Percentiles rank a stretch among this genome's conserved stretches.
phyloP scores from a whole-genome alignment of 2,329 filamentous ascomycete genomes.

The Talaromyces pinophilus region DNA sequence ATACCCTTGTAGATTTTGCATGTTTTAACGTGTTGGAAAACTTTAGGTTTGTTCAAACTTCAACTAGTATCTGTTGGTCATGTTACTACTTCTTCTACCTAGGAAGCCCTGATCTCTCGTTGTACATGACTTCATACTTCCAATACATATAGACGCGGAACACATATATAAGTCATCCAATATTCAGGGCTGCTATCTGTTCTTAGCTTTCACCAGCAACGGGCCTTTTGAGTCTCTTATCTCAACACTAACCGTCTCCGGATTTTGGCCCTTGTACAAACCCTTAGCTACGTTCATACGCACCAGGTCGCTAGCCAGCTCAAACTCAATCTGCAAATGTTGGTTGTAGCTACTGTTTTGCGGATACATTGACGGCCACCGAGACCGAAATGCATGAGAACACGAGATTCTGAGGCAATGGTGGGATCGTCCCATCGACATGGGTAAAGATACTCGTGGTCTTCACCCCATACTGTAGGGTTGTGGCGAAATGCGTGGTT shows the following conservation, averaged over 20 bases:
- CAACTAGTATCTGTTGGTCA: too few species aligned
- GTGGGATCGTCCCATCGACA: slow-evolving; percentile 28
- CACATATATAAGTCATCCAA: too few species aligned
- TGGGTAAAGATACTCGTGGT: too few species aligned
- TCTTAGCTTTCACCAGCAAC: background rate
- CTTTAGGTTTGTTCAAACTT: too few species aligned
- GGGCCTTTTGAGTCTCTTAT: slow-evolving; percentile 19
- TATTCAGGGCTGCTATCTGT: too few species aligned
- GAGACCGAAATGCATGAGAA: slow-evolving; percentile 40
- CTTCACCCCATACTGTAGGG: background rate
- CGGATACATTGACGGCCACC: slow-evolving; percentile 40
- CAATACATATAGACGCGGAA: too few species aligned
- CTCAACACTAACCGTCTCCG: slow-evolving; percentile 16
- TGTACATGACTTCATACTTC: too few species aligned
- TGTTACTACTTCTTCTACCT: too few species aligned
- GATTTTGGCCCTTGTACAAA: slow-evolving; percentile 5
- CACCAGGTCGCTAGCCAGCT: slow-evolving; percentile 31
- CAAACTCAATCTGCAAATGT: slow-evolving; percentile 39
- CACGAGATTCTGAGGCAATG: slow-evolving; percentile 25
- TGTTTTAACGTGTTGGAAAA: too few species aligned
- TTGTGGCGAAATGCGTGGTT: slow-evolving; percentile 42
- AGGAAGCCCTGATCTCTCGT: too few species aligned
- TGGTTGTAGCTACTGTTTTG: slow-evolving; percentile 37
- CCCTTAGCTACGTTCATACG: background rate
- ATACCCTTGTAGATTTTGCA: too few species aligned